These are phyloP conservation scores for Rhodamnia rubescens DNA, from an alignment of 345 rosid species.

Conservation along the genomic window DNA sequence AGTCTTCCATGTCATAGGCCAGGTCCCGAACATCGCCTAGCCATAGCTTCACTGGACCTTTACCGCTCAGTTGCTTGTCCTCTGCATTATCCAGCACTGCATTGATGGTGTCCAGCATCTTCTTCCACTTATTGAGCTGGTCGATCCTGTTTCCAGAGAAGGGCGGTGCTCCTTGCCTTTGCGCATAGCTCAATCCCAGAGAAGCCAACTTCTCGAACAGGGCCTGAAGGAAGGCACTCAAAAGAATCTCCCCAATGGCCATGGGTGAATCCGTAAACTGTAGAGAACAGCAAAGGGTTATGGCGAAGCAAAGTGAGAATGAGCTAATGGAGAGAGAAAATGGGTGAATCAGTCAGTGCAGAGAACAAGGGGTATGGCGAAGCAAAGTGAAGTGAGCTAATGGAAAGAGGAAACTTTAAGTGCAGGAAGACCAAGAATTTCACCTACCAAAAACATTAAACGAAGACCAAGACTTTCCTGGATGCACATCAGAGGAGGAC, in stretches of 20 bases:
- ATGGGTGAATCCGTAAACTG: neutral
- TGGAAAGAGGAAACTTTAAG: neutral
- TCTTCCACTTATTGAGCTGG: neutral
- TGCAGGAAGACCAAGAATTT: neutral
- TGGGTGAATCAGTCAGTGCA: neutral
- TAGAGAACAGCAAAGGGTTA: neutral
- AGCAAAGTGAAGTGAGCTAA: neutral
- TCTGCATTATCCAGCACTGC: neutral
- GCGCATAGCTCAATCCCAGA: rapidly evolving
- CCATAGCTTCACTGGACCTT: neutral
- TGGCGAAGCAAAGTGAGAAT: neutral
- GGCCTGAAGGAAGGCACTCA: neutral
- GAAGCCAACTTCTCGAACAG: neutral
- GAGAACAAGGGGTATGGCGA: neutral
- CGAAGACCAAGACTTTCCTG: neutral
- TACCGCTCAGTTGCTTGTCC: neutral
- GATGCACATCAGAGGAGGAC: neutral
- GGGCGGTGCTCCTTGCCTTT: neutral
- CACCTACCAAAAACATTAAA: no score
- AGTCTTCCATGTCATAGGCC: neutral
- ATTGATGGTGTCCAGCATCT: neutral
- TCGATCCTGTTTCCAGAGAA: neutral
- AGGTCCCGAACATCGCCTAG: neutral
- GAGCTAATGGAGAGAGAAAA: neutral
- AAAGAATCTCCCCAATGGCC: neutral